Conservation (phyloP, 768 basidiomycete species). For the Rhodotorula babjevae region DNA sequence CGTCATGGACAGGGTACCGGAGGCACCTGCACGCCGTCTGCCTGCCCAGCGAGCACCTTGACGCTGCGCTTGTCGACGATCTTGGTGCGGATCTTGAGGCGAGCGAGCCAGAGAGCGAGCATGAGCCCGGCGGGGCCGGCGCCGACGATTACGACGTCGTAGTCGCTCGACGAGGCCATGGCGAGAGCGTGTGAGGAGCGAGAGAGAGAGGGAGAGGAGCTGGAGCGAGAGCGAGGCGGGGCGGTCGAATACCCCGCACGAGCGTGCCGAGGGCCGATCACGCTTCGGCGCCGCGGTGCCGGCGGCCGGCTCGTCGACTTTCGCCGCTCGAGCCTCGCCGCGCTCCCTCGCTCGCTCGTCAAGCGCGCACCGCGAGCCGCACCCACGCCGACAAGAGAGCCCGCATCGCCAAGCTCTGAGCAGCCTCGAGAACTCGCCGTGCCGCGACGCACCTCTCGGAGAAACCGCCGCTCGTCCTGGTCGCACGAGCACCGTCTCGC, state of each 20-base stretch:
- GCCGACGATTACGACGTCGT: conserved; percentile 36
- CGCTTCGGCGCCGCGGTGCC: too few relatives aligned
- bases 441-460: too few relatives aligned
- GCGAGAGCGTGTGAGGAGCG: too few relatives aligned
- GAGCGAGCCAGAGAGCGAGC: conserved; percentile 33
- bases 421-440: too few relatives aligned
- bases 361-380: too few relatives aligned
- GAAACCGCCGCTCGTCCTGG: too few relatives aligned
- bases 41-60: conserved; percentile 25
- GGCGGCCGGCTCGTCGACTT: too few relatives aligned
- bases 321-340: not conserved
- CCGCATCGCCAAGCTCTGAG: too few relatives aligned
- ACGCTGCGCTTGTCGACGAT: conserved; percentile 28
- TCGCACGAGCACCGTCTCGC: not conserved
- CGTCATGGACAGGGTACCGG: too few relatives aligned
- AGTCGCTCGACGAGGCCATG: not conserved
- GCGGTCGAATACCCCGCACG: not conserved
- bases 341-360: too few relatives aligned
- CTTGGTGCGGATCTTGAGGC: conserved; percentile 28
- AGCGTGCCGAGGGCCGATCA: not conserved
- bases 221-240: not conserved
- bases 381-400: too few relatives aligned
- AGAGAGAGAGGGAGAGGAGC: not conserved
- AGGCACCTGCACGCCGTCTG: conserved; percentile 18
- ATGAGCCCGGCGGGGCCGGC: conserved; percentile 33